Conservation (phyloP, 2,329 filamentous ascomycete genomes). For the Penicillium expansum region DNA sequence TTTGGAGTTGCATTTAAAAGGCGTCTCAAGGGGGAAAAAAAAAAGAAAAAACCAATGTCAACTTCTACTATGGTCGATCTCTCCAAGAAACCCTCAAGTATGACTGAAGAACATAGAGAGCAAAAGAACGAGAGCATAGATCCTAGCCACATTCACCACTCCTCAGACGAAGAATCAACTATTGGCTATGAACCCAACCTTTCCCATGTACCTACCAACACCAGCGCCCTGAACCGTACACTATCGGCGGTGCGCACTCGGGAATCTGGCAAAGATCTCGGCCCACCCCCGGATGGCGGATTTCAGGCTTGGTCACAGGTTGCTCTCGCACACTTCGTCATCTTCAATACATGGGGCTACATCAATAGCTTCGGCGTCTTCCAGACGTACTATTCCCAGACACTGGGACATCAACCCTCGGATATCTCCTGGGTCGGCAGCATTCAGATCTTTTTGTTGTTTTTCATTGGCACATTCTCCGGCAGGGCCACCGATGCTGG, state of each 20-base stretch:
- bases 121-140: background rate
- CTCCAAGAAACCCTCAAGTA: background rate
- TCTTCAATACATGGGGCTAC: constrained; percentile 58
- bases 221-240: constrained; percentile 31
- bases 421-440: constrained; percentile 55
- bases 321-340: constrained; percentile 51
- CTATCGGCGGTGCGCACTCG: constrained; percentile 39
- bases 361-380: constrained; percentile 57
- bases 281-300: constrained; percentile 51
- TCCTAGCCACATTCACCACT: background rate
- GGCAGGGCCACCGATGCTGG: constrained; percentile 54
- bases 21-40: background rate
- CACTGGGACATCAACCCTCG: constrained; percentile 43
- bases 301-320: constrained; percentile 57
- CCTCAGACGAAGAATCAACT: constrained; percentile 7
- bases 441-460: constrained; percentile 52
- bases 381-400: constrained; percentile 52
- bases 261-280: constrained; percentile 37
- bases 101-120: background rate
- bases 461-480: constrained; percentile 51
- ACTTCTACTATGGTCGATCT: background rate
- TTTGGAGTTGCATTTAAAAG: background rate
- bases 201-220: constrained; percentile 24
- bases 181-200: constrained; percentile 11
- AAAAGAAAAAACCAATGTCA: too few species aligned